These are phyloP conservation scores for Colletotrichum sp. DNA, from an alignment of 2,329 filamentous ascomycete species.

Conservation along the genomic window DNA sequence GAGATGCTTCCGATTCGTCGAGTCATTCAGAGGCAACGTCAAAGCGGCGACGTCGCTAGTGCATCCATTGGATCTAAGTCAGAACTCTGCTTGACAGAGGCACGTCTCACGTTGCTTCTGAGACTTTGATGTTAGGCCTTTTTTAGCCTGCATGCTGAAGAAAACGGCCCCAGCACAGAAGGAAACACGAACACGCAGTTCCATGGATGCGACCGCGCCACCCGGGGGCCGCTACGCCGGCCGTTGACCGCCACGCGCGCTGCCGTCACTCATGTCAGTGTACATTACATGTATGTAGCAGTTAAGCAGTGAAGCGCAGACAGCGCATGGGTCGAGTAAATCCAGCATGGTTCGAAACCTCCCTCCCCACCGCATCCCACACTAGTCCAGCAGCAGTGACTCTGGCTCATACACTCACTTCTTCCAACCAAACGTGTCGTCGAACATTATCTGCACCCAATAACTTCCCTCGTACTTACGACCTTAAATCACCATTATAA, in stretches of 20 bases:
- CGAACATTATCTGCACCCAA: not conserved
- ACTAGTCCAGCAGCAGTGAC: not conserved
- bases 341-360: not conserved
- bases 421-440: not conserved
- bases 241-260: not conserved
- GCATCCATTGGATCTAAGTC: not conserved
- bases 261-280: not conserved
- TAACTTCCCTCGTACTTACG: not conserved
- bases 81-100: not conserved
- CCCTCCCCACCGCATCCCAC: not conserved
- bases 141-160: not conserved
- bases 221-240: not conserved
- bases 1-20: not conserved
- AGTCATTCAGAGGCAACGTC: not conserved
- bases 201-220: not conserved
- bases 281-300: not conserved
- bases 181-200: not conserved
- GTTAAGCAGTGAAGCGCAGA: not conserved
- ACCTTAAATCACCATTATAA: not conserved
- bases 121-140: not conserved
- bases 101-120: not conserved
- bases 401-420: not conserved
- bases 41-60: not conserved
- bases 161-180: not conserved
- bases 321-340: not conserved